Evolutionary conservation across 208 protist genomes (phyloP).

Genomic region (Leishmania guyanensis): DNA sequence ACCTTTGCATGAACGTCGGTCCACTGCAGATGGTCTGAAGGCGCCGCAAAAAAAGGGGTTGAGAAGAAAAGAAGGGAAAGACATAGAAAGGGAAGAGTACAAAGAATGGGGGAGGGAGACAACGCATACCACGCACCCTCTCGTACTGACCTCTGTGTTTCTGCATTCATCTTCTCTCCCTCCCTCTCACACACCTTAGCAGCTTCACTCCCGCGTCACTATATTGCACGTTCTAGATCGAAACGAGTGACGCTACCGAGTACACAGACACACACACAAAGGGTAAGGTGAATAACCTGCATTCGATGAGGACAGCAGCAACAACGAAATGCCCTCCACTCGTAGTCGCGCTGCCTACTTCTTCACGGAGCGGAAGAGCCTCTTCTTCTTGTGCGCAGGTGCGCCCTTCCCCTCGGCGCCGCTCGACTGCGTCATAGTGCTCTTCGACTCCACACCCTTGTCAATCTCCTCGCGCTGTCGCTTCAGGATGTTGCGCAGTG

Average conservation of each 20-base stretch:
- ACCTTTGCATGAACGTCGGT: neutral
- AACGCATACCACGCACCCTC: neutral
- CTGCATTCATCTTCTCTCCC: neutral
- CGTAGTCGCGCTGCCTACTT: slow-evolving; percentile 33
- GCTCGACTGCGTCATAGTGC: slow-evolving; percentile 1
- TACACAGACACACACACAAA: slow-evolving; percentile 5
- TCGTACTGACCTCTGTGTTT: neutral
- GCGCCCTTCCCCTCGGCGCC: neutral
- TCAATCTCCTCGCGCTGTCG: slow-evolving; percentile 61
- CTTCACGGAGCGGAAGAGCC: slow-evolving; percentile 73
- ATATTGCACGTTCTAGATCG: neutral
- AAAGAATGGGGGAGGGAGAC: neutral
- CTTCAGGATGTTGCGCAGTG: slow-evolving; percentile 70
- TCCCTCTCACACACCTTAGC: neutral
- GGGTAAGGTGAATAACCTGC: neutral
- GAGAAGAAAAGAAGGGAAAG: neutral
- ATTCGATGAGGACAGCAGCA: neutral
- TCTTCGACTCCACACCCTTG: slow-evolving; percentile 30
- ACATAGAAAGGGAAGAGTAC: neutral
- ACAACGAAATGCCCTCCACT: neutral
- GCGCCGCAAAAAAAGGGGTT: neutral
- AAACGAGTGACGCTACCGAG: neutral
- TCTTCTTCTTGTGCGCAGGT: slow-evolving; percentile 56
- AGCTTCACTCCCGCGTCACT: neutral
- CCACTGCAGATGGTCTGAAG: neutral